phyloP scores from a whole-genome alignment of 2,329 filamentous ascomycete genomes.

The Alternaria longipes region DNA sequence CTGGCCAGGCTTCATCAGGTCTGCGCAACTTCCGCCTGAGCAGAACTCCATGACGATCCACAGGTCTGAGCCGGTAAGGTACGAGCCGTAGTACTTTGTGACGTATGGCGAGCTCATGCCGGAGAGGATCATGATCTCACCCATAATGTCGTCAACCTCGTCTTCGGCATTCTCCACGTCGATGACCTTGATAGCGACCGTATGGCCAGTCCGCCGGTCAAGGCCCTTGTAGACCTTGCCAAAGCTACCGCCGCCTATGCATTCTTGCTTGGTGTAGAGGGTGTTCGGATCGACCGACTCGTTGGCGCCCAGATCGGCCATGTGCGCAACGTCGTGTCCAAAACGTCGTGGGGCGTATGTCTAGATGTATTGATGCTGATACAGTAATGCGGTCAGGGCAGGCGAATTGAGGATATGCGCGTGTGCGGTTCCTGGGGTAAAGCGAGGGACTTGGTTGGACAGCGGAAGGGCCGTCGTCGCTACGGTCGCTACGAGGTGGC shows the following conservation, averaged over 20 bases:
- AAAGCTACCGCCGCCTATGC: constrained; percentile 92
- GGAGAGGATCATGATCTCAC: constrained; percentile 96
- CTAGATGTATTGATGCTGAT: background rate
- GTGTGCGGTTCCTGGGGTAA: constrained; percentile 4
- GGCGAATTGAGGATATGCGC: background rate
- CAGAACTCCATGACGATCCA: constrained; percentile 99
- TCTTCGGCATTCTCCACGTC: constrained; percentile 99
- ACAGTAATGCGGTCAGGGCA: background rate
- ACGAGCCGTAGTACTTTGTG: constrained; percentile 97
- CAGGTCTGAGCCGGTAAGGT: constrained; percentile 91
- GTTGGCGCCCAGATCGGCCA: constrained; percentile 47
- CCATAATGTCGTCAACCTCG: constrained; percentile 98
- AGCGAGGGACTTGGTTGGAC: constrained; percentile 9
- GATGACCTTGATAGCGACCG: constrained; percentile 98
- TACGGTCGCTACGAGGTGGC: constrained; percentile 10
- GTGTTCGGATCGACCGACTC: constrained; percentile 81
- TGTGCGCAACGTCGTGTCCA: constrained; percentile 4
- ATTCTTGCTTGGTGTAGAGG: constrained; percentile 81
- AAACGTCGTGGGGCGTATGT: background rate
- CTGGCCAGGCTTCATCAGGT: constrained; percentile 90
- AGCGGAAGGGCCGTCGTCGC: constrained; percentile 13
- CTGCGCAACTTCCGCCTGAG: constrained; percentile 93
- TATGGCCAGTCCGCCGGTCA: constrained; percentile 89
- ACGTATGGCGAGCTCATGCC: constrained; percentile 96
- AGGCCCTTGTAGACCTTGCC: constrained; percentile 99